A percentile compares a stretch with the other conserved stretches of the same genome.
phyloP scores from a whole-genome alignment of 257 asterid genomes.

The Solanum chiquidenum region DNA sequence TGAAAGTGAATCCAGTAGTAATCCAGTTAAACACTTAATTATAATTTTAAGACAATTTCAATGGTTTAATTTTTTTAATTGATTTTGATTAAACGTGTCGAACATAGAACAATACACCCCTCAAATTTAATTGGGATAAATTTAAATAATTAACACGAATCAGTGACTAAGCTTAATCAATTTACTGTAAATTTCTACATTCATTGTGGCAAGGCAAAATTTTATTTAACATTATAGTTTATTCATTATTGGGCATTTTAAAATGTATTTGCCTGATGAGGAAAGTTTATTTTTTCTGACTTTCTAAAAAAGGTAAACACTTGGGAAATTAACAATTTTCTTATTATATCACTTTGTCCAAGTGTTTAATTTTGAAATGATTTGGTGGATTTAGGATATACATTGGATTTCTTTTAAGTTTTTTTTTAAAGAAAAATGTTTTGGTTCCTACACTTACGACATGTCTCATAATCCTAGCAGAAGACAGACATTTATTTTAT shows the following conservation, averaged over 20 bases:
- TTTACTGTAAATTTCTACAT: not conserved
- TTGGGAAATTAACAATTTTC: not conserved
- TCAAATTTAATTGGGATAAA: not conserved
- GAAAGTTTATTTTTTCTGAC: not conserved
- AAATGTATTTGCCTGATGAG: not conserved
- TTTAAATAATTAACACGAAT: not conserved
- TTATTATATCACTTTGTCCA: not conserved
- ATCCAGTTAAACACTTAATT: not conserved
- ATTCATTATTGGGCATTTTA: not conserved
- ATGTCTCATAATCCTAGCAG: not conserved
- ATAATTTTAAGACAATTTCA: not conserved
- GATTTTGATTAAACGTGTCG: not conserved
- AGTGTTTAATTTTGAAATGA: not conserved
- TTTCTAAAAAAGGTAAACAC: not conserved
- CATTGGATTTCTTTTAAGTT: not conserved
- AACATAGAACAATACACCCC: not conserved
- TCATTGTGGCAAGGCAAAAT: not conserved
- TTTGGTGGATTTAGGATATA: not conserved
- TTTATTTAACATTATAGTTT: not conserved
- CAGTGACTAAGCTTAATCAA: not conserved
- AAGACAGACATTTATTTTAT: not conserved
- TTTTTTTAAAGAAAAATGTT: not conserved
- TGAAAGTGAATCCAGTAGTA: not conserved
- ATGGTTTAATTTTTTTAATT: not conserved
- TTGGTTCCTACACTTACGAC: not conserved